Evolutionary conservation across 805 yeast species (phyloP).

Genomic region (Starmerella riodocensis): DNA sequence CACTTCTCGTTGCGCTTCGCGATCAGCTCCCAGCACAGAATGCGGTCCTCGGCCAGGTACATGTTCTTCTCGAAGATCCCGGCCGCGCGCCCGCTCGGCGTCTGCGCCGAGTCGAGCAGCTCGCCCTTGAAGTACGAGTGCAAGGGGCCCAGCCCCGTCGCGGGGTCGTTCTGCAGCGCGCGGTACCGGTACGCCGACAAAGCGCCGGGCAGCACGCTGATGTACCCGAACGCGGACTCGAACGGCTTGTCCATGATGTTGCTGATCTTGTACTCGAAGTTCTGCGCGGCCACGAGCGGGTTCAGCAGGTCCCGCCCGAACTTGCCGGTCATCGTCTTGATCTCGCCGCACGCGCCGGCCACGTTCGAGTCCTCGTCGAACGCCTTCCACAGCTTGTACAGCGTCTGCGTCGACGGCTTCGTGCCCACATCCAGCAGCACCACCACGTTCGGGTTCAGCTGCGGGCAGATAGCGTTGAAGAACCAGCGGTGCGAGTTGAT

Average conservation of each 20-base stretch:
- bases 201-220: constrained; percentile 90
- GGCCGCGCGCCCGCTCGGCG: constrained; percentile 37
- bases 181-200: constrained; percentile 84
- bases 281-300: constrained; percentile 91
- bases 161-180: constrained; percentile 71
- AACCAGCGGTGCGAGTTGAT: constrained; percentile 97
- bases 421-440: constrained; percentile 95
- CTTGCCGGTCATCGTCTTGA: constrained; percentile 86
- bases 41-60: constrained; percentile 96
- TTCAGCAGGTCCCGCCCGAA: constrained; percentile 69
- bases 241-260: constrained; percentile 88
- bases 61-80: constrained; percentile 91
- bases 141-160: constrained; percentile 78
- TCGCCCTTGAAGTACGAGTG: constrained; percentile 86
- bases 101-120: constrained; percentile 39
- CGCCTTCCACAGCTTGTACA: constrained; percentile 94
- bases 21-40: constrained; percentile 88
- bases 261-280: constrained; percentile 94
- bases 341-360: constrained; percentile 98
- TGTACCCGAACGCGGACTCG: constrained; percentile 86
- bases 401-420: constrained; percentile 72
- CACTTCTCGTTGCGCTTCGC: constrained; percentile 74
- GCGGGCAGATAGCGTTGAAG: constrained; percentile 87
- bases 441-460: constrained; percentile 80
- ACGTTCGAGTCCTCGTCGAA: constrained; percentile 92